These are phyloP conservation scores for Paspalum vaginatum DNA, from an alignment of 176 grass and related monocot genomes.

Conservation along the genomic window DNA sequence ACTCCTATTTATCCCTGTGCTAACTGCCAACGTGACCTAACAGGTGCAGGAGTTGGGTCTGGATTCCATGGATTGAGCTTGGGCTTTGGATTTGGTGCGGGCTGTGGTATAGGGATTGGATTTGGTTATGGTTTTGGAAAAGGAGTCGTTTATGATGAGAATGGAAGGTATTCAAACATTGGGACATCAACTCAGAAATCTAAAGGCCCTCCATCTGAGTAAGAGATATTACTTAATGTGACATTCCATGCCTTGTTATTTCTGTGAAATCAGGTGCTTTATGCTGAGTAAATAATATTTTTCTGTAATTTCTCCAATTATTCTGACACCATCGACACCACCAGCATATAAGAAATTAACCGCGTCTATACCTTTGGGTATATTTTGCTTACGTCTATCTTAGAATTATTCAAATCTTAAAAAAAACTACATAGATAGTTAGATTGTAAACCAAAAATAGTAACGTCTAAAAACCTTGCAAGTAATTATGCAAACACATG, in stretches of 20 bases:
- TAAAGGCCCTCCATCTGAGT: conserved; percentile 48
- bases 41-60: conserved; percentile 56
- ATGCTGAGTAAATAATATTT: neutral
- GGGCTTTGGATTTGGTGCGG: conserved; percentile 60
- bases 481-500: neutral
- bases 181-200: conserved; percentile 37
- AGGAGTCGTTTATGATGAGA: conserved; percentile 61
- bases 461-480: neutral
- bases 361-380: neutral
- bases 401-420: neutral
- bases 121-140: conserved; percentile 66
- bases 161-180: conserved; percentile 60
- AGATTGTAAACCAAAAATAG: neutral
- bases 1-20: neutral
- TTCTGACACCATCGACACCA: neutral
- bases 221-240: conserved; percentile 34
- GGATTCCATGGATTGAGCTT: conserved; percentile 62
- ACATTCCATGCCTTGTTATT: neutral
- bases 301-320: neutral
- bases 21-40: neutral
- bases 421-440: neutral
- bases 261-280: neutral
- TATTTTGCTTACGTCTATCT: neutral
- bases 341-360: neutral
- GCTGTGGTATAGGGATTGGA: conserved; percentile 68